Conservation (phyloP, 208 protist species). For the Acanthamoeba healyi region DNA sequence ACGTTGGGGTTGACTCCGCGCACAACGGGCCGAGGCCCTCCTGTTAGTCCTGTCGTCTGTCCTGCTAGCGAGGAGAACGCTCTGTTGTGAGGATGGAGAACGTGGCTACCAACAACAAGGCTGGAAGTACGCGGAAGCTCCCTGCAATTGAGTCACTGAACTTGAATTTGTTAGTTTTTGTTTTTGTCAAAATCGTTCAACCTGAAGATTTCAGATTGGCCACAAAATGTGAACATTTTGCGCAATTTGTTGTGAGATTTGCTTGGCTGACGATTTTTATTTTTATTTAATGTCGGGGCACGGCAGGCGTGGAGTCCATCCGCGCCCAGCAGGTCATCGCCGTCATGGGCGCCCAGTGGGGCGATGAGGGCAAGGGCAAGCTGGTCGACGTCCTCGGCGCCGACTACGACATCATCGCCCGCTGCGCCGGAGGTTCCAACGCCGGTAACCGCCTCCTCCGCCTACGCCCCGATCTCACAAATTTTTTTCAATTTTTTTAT, state of each 20-base stretch:
- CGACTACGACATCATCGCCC: constrained; percentile 85
- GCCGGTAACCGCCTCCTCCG: constrained; percentile 78
- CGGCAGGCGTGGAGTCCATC: constrained; percentile 33
- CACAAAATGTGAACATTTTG: no score
- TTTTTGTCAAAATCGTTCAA: no score
- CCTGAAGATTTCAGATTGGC: no score
- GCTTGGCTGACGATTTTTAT: no score
- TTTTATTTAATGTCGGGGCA: no score
- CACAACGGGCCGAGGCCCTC: no score
- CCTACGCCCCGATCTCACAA: neutral
- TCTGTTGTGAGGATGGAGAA: neutral
- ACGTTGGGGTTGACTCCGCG: no score
- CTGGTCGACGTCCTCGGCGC: constrained; percentile 91
- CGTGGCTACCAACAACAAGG: neutral
- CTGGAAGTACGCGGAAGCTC: neutral
- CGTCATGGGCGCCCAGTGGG: constrained; percentile 89
- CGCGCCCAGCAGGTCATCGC: constrained; percentile 51
- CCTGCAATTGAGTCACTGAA: no score
- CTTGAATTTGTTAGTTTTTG: no score
- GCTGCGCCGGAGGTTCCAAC: constrained; percentile 90
- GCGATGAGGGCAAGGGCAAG: constrained; percentile 93
- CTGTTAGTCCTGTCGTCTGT: no score
- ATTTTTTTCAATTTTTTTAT: neutral
- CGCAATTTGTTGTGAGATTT: no score
- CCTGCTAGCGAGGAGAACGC: no score